Conservation (phyloP, 768 basidiomycete genomes). For the Tulasnella sp. region DNA sequence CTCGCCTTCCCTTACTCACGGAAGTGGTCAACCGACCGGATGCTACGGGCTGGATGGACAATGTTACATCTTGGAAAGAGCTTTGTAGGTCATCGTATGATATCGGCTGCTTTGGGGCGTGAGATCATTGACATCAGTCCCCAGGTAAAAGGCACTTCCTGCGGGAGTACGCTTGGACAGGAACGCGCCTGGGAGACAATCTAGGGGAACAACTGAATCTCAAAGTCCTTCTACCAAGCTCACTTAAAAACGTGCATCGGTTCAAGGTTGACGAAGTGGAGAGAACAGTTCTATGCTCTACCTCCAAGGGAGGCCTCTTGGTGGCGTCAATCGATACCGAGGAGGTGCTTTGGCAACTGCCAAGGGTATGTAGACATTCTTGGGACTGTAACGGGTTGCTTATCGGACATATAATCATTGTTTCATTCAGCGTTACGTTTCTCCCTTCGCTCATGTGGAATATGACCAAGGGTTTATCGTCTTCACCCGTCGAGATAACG, state of each 20-base stretch:
- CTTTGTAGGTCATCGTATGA: conserved; percentile 43
- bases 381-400: not conserved
- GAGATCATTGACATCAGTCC: not conserved
- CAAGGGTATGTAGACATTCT: conserved; percentile 37
- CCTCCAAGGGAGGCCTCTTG: conserved; percentile 44
- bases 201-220: not conserved
- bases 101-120: not conserved
- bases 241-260: conserved; percentile 43
- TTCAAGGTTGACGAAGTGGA: conserved; percentile 66
- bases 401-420: not conserved
- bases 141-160: not conserved
- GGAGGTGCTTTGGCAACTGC: conserved; percentile 54
- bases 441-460: conserved; percentile 56
- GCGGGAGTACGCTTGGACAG: conserved; percentile 9
- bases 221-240: not conserved
- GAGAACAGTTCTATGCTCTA: conserved; percentile 54
- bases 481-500: conserved; percentile 48
- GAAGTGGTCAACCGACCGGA: conserved; percentile 37
- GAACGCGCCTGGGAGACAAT: not conserved
- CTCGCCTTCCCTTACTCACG: conserved; percentile 42
- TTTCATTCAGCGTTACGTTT: conserved; percentile 39
- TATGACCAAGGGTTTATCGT: conserved; percentile 64
- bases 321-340: conserved; percentile 50
- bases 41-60: conserved; percentile 34
- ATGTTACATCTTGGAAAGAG: conserved; percentile 47